Conservation (phyloP, 805 yeast genomes). For the Suhomyces faveliae region DNA sequence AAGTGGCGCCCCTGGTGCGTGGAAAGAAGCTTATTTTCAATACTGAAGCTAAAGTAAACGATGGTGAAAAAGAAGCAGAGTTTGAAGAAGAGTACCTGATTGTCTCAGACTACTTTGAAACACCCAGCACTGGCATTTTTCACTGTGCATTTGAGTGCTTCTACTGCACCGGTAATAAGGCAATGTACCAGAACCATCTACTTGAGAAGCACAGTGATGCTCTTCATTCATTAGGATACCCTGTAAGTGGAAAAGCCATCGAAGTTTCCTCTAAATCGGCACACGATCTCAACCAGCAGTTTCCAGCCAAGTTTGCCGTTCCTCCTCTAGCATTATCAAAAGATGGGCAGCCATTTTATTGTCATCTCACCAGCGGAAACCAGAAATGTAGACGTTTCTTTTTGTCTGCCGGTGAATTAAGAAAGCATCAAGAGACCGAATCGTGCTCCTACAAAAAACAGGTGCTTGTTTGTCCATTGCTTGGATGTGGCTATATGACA, state of each 20-base stretch:
- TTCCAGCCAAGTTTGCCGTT: conserved; percentile 23
- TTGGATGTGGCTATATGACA: conserved; percentile 41
- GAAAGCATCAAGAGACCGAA: conserved; percentile 16
- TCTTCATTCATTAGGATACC: conserved; percentile 25
- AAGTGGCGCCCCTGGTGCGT: background rate
- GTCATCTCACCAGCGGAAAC: conserved; percentile 11
- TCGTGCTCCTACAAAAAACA: conserved; percentile 31
- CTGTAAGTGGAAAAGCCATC: conserved; percentile 6
- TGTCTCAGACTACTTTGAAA: background rate
- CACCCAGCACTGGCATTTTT: conserved; percentile 10
- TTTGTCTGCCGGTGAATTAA: conserved; percentile 15
- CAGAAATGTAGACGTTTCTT: conserved; percentile 18
- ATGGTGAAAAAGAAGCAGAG: background rate
- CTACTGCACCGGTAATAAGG: conserved; percentile 29
- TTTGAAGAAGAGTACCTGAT: conserved; percentile 29
- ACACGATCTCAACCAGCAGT: conserved; percentile 12
- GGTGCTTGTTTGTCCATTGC: conserved; percentile 35
- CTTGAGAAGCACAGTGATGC: conserved; percentile 19
- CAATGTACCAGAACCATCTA: conserved; percentile 25
- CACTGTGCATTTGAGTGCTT: conserved; percentile 28
- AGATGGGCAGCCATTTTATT: conserved; percentile 17
- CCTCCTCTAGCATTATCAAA: conserved; percentile 24
- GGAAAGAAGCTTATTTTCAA: background rate
- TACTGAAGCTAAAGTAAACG: background rate
- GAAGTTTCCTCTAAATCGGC: conserved; percentile 5